phyloP scores from a whole-genome alignment of 176 grass and related monocot genomes.

The Zea luxurians region DNA sequence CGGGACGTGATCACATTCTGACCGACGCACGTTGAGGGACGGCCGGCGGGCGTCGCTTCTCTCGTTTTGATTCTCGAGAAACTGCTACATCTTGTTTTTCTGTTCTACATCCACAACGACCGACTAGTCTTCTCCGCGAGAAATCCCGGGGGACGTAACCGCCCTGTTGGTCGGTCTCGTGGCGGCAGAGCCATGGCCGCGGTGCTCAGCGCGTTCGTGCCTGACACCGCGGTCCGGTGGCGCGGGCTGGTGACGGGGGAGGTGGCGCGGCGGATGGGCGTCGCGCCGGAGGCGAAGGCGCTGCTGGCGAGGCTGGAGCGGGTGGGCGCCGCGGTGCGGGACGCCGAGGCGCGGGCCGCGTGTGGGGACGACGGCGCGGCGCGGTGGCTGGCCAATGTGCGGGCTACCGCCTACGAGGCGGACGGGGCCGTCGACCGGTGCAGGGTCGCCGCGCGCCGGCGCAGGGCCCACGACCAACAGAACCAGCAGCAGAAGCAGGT shows the following conservation, averaged over 20 bases:
- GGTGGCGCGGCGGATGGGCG: constrained; percentile 40
- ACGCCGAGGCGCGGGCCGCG: constrained; percentile 45
- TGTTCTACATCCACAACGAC: neutral
- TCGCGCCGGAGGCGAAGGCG: constrained; percentile 35
- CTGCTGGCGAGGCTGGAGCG: constrained; percentile 40
- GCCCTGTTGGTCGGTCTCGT: neutral
- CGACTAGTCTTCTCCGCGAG: neutral
- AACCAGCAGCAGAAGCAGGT: constrained; percentile 5
- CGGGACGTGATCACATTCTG: constrained; percentile 26
- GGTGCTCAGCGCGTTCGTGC: constrained; percentile 57
- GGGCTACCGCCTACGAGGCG: constrained; percentile 44
- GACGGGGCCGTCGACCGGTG: constrained; percentile 53
- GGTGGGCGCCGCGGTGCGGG: constrained; percentile 34
- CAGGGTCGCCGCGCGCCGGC: constrained; percentile 36
- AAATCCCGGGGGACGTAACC: neutral
- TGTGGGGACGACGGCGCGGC: constrained; percentile 32
- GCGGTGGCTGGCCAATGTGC: constrained; percentile 48
- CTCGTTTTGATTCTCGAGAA: neutral
- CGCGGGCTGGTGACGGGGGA: constrained; percentile 20
- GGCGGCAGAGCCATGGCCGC: constrained; percentile 37
- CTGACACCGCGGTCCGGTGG: constrained; percentile 48
- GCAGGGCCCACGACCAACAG: constrained; percentile 30
- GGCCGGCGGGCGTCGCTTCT: neutral
- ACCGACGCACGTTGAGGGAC: constrained; percentile 5
- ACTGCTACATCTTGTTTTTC: neutral